Evolutionary conservation across 2,329 filamentous ascomycete species (phyloP).

Genomic region (Leptographium flavum): DNA sequence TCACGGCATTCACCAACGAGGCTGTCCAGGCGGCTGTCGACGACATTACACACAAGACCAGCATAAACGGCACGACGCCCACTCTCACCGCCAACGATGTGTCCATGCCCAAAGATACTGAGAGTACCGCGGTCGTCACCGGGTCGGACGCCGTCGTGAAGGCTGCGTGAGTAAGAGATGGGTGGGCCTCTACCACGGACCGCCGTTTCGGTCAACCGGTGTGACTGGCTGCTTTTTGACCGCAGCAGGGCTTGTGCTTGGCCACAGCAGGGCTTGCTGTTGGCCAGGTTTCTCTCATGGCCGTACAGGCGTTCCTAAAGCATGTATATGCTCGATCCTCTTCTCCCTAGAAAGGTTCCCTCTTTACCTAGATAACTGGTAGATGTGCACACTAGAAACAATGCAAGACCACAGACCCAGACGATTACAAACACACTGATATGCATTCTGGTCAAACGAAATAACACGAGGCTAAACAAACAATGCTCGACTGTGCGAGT

Average conservation of each 20-base stretch:
- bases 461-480: background rate
- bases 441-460: background rate
- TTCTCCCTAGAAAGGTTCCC: too few relatives aligned
- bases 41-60: background rate
- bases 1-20: background rate
- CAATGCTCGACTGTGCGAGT: background rate
- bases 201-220: too few relatives aligned
- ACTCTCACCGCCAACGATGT: background rate
- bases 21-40: background rate
- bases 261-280: too few relatives aligned
- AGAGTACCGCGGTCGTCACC: background rate
- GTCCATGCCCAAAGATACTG: background rate
- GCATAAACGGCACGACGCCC: background rate
- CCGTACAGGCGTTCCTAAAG: too few relatives aligned
- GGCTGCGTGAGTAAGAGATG: background rate
- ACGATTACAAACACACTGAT: too few relatives aligned
- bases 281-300: too few relatives aligned
- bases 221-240: too few relatives aligned
- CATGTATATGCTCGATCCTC: too few relatives aligned
- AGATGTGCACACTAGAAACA: too few relatives aligned
- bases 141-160: background rate
- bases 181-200: background rate
- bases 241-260: too few relatives aligned
- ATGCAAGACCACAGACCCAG: too few relatives aligned
- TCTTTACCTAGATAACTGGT: too few relatives aligned